phyloP scores from a whole-genome alignment of 768 basidiomycete genomes.

The Lactarius psammicola region DNA sequence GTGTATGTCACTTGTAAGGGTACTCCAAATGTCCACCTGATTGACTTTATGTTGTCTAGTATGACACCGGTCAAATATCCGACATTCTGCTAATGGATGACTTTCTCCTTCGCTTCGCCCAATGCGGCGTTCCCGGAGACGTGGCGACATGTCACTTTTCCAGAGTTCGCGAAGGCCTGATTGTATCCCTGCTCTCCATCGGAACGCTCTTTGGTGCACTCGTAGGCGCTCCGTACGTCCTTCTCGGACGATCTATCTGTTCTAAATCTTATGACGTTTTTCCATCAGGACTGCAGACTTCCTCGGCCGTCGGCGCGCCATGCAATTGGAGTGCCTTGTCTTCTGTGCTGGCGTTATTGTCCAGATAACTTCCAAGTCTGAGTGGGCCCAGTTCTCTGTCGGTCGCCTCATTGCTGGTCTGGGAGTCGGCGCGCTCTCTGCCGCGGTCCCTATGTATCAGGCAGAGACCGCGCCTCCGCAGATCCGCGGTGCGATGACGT shows the following conservation, averaged over 20 bases:
- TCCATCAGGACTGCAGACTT: conserved; percentile 53
- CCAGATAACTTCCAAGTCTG: conserved; percentile 48
- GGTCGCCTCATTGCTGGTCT: conserved; percentile 66
- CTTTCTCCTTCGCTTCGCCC: conserved; percentile 62
- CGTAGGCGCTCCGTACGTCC: conserved; percentile 55
- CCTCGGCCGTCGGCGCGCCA: conserved; percentile 66
- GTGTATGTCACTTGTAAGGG: conserved; percentile 29
- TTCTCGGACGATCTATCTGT: neutral
- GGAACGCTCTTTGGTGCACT: conserved; percentile 66
- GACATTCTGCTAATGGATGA: conserved; percentile 73
- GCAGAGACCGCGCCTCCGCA: conserved; percentile 68
- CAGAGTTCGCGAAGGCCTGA: conserved; percentile 58
- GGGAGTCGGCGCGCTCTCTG: conserved; percentile 65
- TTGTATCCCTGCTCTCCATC: conserved; percentile 68
- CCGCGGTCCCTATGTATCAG: conserved; percentile 60
- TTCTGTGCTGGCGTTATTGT: conserved; percentile 62
- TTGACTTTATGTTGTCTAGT: conserved; percentile 34
- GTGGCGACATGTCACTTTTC: conserved; percentile 51
- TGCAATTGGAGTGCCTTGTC: conserved; percentile 56
- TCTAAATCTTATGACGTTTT: conserved; percentile 7
- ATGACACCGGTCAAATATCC: conserved; percentile 77
- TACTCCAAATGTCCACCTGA: conserved; percentile 1
- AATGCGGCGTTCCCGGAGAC: conserved; percentile 43
- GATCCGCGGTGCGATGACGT: conserved; percentile 64
- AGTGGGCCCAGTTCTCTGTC: conserved; percentile 68